Conservation (phyloP, 495 filamentous ascomycete species). For the Hypoxylon perforatum region DNA sequence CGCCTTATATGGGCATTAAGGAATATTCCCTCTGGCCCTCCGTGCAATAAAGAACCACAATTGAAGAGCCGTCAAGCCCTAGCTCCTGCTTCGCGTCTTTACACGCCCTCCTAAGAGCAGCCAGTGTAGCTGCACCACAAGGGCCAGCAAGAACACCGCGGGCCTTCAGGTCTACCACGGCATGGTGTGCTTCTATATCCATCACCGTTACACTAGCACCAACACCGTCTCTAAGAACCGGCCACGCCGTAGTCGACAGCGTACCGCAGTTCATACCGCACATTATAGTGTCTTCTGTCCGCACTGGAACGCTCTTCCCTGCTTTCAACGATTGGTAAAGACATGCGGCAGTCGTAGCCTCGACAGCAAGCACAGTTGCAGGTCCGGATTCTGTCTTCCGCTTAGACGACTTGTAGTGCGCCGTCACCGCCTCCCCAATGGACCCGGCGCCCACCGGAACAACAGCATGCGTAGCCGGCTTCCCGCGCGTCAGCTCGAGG, state of each 20-base stretch:
- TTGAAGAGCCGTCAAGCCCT: constrained; percentile 54
- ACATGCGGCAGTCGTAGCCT: constrained; percentile 70
- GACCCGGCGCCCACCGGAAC: constrained; percentile 74
- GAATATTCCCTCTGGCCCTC: constrained; percentile 41
- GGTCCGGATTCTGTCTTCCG: constrained; percentile 21
- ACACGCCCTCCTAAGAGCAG: constrained; percentile 63
- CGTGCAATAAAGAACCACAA: constrained; percentile 61
- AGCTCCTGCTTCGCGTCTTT: constrained; percentile 41
- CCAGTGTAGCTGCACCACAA: constrained; percentile 70
- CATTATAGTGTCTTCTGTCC: constrained; percentile 70
- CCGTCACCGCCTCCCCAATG: constrained; percentile 67
- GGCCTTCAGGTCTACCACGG: constrained; percentile 59
- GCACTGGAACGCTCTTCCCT: constrained; percentile 55
- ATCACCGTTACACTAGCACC: constrained; percentile 67
- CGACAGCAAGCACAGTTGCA: constrained; percentile 63
- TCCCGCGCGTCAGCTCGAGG: constrained; percentile 33
- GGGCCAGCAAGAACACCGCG: constrained; percentile 64
- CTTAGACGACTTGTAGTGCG: constrained; percentile 62
- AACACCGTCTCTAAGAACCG: constrained; percentile 61
- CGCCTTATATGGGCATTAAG: too few relatives aligned
- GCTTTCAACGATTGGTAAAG: constrained; percentile 61
- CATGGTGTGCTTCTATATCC: constrained; percentile 64
- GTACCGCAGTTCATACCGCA: constrained; percentile 75
- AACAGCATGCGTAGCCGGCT: constrained; percentile 57
- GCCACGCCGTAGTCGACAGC: constrained; percentile 70